Conservation (phyloP, 2,329 filamentous ascomycete species). For the Ophiostoma novo-ulmi region DNA sequence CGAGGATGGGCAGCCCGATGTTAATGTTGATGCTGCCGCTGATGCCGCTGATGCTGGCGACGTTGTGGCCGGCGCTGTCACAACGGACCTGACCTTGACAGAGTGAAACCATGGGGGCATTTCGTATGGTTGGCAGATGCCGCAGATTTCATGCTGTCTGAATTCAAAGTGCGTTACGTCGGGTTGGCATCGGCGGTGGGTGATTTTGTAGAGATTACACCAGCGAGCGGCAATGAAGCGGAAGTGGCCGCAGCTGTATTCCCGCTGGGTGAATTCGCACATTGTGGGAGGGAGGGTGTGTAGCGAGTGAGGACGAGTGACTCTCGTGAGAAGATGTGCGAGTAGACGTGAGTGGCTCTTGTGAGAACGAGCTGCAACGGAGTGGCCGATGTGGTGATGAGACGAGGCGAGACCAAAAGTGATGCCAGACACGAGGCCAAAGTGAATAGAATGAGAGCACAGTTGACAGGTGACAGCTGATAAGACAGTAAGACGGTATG, state of each 20-base stretch:
- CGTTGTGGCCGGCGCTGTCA: not conserved
- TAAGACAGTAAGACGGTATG: not conserved
- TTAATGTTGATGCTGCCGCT: too few species aligned
- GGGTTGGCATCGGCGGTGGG: slow-evolving; percentile 35
- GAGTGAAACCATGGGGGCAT: slow-evolving; percentile 37
- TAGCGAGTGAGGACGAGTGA: not conserved
- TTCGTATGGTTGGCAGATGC: slow-evolving; percentile 38
- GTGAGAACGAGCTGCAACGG: too few species aligned
- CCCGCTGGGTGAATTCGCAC: slow-evolving; percentile 47
- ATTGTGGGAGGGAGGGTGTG: slow-evolving; percentile 31
- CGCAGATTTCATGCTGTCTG: slow-evolving; percentile 26
- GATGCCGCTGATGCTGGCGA: not conserved
- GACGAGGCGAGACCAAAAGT: too few species aligned
- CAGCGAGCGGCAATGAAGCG: slow-evolving; percentile 36
- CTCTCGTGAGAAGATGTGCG: too few species aligned
- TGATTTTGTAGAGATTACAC: slow-evolving; percentile 34
- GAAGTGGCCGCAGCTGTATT: slow-evolving; percentile 37
- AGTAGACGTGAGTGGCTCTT: too few species aligned
- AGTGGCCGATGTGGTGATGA: too few species aligned
- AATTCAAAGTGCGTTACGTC: slow-evolving; percentile 36
- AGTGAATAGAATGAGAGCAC: not conserved
- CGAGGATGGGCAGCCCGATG: not conserved
- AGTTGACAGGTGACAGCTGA: not conserved
- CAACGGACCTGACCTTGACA: slow-evolving; percentile 33
- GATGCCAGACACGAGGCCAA: too few species aligned